These are phyloP conservation scores for Canna indica DNA, from an alignment of 176 grass and related monocot species.

Conservation along the genomic window DNA sequence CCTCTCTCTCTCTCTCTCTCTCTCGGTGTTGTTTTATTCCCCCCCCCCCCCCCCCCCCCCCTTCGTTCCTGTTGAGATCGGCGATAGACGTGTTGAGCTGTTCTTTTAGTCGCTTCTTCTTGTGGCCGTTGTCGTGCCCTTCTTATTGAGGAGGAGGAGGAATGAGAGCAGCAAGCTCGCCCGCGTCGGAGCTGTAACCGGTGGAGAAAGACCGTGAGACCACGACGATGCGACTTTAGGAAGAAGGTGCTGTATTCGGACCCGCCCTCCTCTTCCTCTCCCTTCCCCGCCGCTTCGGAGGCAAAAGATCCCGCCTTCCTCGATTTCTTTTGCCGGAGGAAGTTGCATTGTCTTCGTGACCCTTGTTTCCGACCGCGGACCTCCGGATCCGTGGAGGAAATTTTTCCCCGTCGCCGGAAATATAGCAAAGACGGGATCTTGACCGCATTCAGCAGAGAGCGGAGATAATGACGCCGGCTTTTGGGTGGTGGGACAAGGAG, in stretches of 20 bases:
- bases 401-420: background rate
- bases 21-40: background rate
- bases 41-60: too few relatives aligned
- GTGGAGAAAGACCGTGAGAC: background rate
- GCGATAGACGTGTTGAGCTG: constrained; percentile 8
- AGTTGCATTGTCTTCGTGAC: constrained; percentile 8
- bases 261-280: background rate
- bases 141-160: constrained; percentile 1
- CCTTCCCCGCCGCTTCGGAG: background rate
- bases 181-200: background rate
- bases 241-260: background rate
- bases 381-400: constrained; percentile 3
- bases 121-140: background rate
- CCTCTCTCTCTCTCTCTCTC: background rate
- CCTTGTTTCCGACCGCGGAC: background rate
- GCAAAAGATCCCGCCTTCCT: constrained; percentile 1
- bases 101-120: background rate
- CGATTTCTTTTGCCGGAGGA: background rate
- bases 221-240: background rate
- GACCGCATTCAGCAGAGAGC: background rate
- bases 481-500: constrained; percentile 54
- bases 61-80: too few relatives aligned
- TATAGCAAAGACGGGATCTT: constrained; percentile 7
- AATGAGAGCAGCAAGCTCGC: background rate
- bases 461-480: constrained; percentile 62